Evolutionary conservation across 2,329 filamentous ascomycete genomes (phyloP).

Genomic region (Colletotrichum sp.): DNA sequence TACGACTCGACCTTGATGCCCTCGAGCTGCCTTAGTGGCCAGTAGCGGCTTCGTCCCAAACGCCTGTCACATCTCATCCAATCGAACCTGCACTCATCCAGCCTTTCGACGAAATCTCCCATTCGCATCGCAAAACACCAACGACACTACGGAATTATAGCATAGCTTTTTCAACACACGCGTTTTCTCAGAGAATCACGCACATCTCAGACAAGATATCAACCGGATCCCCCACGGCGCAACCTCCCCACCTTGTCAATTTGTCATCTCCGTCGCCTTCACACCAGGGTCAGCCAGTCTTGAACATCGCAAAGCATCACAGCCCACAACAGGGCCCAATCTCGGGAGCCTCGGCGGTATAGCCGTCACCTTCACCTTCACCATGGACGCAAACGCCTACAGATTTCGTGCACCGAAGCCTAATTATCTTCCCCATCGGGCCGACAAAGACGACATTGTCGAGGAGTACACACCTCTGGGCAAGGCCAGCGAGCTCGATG

Average conservation of each 20-base stretch:
- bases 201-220: background rate
- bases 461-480: conserved; percentile 58
- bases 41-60: background rate
- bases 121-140: background rate
- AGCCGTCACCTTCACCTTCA: background rate
- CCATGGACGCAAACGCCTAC: conserved; percentile 36
- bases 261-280: background rate
- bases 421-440: conserved; percentile 64
- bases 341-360: conserved; percentile 5
- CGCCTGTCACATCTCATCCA: conserved; percentile 6
- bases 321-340: background rate
- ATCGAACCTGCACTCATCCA: background rate
- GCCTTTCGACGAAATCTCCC: background rate
- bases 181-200: background rate
- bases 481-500: conserved; percentile 56
- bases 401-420: conserved; percentile 60
- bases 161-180: background rate
- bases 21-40: background rate
- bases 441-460: conserved; percentile 56
- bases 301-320: background rate
- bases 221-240: background rate
- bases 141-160: background rate
- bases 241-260: background rate
- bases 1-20: background rate
- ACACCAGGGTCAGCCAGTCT: background rate